phyloP scores from a whole-genome alignment of 768 basidiomycete genomes.

The Cantharellus anzutake region DNA sequence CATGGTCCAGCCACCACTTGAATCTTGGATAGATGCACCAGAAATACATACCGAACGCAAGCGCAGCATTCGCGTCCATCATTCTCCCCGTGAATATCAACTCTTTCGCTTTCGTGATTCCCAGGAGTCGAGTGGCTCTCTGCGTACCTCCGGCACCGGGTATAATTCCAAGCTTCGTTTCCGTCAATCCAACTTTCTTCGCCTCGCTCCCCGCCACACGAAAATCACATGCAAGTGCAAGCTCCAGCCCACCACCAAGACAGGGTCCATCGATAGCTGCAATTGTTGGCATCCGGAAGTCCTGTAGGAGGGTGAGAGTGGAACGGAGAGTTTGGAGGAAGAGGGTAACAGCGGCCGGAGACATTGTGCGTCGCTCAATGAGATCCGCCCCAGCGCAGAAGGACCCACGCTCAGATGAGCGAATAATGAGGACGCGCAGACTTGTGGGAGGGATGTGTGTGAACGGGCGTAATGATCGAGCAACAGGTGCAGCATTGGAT shows the following conservation, averaged over 20 bases:
- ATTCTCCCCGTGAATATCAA: slow-evolving; percentile 67
- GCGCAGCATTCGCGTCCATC: slow-evolving; percentile 46
- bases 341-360: slow-evolving; percentile 44
- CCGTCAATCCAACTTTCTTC: slow-evolving; percentile 76
- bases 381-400: slow-evolving; percentile 93
- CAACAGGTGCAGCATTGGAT: too few relatives aligned
- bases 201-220: slow-evolving; percentile 46
- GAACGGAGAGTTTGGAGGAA: slow-evolving; percentile 63
- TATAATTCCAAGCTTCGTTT: slow-evolving; percentile 61
- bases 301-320: slow-evolving; percentile 57
- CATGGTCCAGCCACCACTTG: not conserved
- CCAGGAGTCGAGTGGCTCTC: slow-evolving; percentile 56
- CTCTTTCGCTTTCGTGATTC: slow-evolving; percentile 65
- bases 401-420: slow-evolving; percentile 52
- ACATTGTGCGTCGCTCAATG: slow-evolving; percentile 69
- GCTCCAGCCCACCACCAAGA: slow-evolving; percentile 80
- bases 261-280: slow-evolving; percentile 88
- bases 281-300: slow-evolving; percentile 72
- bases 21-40: not conserved
- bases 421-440: slow-evolving; percentile 63
- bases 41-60: slow-evolving; percentile 38
- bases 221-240: slow-evolving; percentile 77
- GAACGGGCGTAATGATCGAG: too few relatives aligned
- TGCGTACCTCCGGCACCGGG: slow-evolving; percentile 87
- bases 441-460: slow-evolving; percentile 19